These are phyloP conservation scores for Chaetoceros tenuissimus DNA, from an alignment of 108 stramenopile genomes.

Conservation along the genomic window DNA sequence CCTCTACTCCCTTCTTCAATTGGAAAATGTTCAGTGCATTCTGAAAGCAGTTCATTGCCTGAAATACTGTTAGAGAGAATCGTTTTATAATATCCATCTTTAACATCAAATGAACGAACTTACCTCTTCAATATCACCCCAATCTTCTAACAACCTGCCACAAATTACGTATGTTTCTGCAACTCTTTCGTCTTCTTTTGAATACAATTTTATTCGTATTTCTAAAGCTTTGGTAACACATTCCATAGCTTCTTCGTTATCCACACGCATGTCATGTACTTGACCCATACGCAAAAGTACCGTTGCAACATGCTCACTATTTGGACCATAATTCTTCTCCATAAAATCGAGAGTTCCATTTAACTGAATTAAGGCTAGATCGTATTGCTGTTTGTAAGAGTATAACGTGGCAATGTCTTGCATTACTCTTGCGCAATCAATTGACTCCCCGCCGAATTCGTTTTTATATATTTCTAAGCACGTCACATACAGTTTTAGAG, in stretches of 20 bases:
- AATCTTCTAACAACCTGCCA: slow-evolving; percentile 22
- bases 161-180: slow-evolving; percentile 26
- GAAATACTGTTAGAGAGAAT: too few species aligned
- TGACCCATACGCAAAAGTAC: slow-evolving; percentile 20
- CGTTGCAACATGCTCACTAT: slow-evolving; percentile 22
- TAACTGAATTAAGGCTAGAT: too few species aligned
- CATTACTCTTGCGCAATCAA: too few species aligned
- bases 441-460: too few species aligned
- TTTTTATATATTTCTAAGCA: too few species aligned
- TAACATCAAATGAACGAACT: not conserved
- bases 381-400: too few species aligned
- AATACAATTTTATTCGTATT: slow-evolving; percentile 22
- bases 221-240: slow-evolving; percentile 24
- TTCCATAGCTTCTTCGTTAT: slow-evolving; percentile 20
- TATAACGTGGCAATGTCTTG: too few species aligned
- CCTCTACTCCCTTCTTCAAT: too few species aligned
- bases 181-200: slow-evolving; percentile 14
- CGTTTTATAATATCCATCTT: too few species aligned
- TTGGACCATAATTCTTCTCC: too few species aligned
- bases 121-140: slow-evolving; percentile 24
- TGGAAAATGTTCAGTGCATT: slow-evolving; percentile 22
- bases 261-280: slow-evolving; percentile 21
- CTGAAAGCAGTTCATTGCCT: slow-evolving; percentile 26
- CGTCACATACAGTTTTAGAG: too few species aligned
- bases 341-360: too few species aligned